Evolutionary conservation across 139 green algal genomes (phyloP).

Genomic region (Tetratostichococcus sp.): DNA sequence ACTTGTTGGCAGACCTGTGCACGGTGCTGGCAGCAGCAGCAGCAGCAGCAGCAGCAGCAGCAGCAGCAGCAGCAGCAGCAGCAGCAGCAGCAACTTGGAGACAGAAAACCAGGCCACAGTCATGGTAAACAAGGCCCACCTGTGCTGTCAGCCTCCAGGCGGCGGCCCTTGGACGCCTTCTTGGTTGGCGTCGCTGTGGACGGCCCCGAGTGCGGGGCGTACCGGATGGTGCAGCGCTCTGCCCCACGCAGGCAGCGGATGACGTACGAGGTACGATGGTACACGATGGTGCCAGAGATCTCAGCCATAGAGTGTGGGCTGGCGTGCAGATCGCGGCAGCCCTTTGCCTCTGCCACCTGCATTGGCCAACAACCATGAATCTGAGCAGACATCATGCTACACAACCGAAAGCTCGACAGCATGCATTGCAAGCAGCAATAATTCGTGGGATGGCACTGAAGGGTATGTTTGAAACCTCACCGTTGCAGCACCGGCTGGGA

Average conservation of each 20-base stretch:
- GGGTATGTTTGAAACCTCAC: too few species aligned
- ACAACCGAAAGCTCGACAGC: too few species aligned
- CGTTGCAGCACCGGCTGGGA: neutral
- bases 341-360: neutral
- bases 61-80: too few species aligned
- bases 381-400: too few species aligned
- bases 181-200: neutral
- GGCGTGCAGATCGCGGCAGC: neutral
- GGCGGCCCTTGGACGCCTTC: neutral
- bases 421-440: neutral
- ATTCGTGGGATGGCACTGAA: too few species aligned
- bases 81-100: too few species aligned
- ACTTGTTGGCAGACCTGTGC: too few species aligned
- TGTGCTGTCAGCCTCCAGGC: neutral
- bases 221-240: neutral
- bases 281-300: neutral
- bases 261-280: neutral
- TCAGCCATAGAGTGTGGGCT: neutral
- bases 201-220: neutral
- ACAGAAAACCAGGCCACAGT: too few species aligned
- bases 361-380: too few species aligned
- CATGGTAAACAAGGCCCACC: too few species aligned
- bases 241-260: neutral
- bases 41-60: too few species aligned
- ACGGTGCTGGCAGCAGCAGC: too few species aligned